Evolutionary conservation across 1,139 yeast genomes (phyloP).

Genomic region (Sugiyamaella paludigena): DNA sequence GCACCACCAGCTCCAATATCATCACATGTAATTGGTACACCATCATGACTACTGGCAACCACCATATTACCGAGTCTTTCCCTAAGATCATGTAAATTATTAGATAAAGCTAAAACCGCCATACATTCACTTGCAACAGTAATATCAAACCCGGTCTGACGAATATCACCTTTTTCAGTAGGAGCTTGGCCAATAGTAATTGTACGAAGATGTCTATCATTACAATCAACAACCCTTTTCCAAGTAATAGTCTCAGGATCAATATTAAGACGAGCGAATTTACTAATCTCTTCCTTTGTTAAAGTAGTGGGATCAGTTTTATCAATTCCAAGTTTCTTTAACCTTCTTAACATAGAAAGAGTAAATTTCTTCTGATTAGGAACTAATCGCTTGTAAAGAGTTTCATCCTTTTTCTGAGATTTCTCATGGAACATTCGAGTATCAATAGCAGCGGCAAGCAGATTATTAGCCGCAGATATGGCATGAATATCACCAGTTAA

Average conservation of each 20-base stretch:
- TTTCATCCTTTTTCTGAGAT: constrained; percentile 80
- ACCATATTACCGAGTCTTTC: constrained; percentile 89
- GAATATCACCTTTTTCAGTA: constrained; percentile 86
- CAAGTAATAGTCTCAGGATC: constrained; percentile 94
- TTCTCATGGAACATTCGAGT: constrained; percentile 96
- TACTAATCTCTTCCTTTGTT: constrained; percentile 70
- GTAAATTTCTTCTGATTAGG: constrained; percentile 81
- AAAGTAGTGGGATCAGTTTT: constrained; percentile 62
- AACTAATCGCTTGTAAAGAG: constrained; percentile 80
- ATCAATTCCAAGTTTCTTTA: constrained; percentile 74
- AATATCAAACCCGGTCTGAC: constrained; percentile 93
- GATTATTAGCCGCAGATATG: constrained; percentile 89
- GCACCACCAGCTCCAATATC: constrained; percentile 98
- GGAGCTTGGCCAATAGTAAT: constrained; percentile 92
- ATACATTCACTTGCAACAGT: constrained; percentile 97
- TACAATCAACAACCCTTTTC: constrained; percentile 96
- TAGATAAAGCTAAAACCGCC: constrained; percentile 94
- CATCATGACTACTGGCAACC: constrained; percentile 75
- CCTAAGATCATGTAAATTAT: constrained; percentile 81
- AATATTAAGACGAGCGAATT: constrained; percentile 83
- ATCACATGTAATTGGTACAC: constrained; percentile 92
- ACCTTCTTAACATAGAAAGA: constrained; percentile 72
- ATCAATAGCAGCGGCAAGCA: constrained; percentile 96
- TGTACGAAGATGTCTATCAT: constrained; percentile 90
- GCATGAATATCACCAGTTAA: constrained; percentile 99